phyloP scores from a whole-genome alignment of 169 alveolate genomes.

The Eimeria sp. region DNA sequence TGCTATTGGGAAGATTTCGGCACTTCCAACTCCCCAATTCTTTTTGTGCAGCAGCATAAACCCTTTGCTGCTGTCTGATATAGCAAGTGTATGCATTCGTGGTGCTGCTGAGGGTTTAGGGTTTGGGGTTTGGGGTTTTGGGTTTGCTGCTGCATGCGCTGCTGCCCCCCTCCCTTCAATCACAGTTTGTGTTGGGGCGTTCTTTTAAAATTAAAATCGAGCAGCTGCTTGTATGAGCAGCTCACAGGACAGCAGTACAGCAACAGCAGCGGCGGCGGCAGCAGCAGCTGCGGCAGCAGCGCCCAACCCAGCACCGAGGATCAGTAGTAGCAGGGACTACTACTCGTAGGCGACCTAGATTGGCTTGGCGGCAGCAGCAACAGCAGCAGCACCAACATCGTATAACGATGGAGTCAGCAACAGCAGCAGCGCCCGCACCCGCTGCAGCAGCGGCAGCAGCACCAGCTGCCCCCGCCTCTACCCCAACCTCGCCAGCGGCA shows the following conservation, averaged over 20 bases:
- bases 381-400: no score
- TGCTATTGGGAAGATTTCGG: not conserved
- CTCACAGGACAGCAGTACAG: not conserved
- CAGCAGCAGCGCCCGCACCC: no score
- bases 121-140: not conserved
- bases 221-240: no score
- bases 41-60: not conserved
- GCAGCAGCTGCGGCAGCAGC: constrained; percentile 16
- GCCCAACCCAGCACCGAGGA: no score
- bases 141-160: not conserved
- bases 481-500: no score
- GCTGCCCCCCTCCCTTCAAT: not conserved
- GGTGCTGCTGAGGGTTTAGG: constrained; percentile 7
- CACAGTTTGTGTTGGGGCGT: not conserved
- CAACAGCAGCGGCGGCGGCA: constrained; percentile 18
- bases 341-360: not conserved
- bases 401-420: not conserved
- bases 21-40: not conserved
- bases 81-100: not conserved
- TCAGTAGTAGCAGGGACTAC: not conserved
- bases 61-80: not conserved
- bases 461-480: no score
- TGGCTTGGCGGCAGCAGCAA: not conserved
- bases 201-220: no score
- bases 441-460: no score